phyloP scores from a whole-genome alignment of 352 stramenopile genomes.

The Phytophthora agathidicida region DNA sequence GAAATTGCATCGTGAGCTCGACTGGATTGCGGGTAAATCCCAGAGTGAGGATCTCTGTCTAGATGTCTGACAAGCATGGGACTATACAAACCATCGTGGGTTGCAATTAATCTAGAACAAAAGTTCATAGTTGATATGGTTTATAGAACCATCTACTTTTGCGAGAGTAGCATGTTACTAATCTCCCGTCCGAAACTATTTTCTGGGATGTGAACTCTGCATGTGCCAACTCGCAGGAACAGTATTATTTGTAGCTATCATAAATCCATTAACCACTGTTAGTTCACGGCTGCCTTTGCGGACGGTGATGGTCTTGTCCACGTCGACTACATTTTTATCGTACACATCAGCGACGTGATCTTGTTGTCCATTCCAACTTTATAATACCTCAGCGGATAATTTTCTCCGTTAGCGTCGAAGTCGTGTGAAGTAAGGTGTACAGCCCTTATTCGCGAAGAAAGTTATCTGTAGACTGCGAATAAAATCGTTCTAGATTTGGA shows the following conservation, averaged over 20 bases:
- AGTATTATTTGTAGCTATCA: neutral
- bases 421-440: neutral
- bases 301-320: constrained; percentile 8
- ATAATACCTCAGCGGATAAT: constrained; percentile 1
- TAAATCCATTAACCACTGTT: neutral
- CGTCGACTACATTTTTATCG: constrained; percentile 2
- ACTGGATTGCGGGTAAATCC: too few relatives aligned
- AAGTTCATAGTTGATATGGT: too few relatives aligned
- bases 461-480: neutral
- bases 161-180: too few relatives aligned
- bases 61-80: too few relatives aligned
- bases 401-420: constrained; percentile 1
- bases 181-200: too few relatives aligned
- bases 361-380: constrained; percentile 4
- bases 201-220: too few relatives aligned
- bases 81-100: constrained; percentile 2
- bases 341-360: constrained; percentile 17
- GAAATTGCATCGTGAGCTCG: too few relatives aligned
- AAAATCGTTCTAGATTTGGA: too few relatives aligned
- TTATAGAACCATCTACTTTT: too few relatives aligned
- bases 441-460: constrained; percentile 16
- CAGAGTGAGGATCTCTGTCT: neutral
- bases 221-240: too few relatives aligned
- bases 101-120: too few relatives aligned
- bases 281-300: neutral